Evolutionary conservation across 768 basidiomycete genomes (phyloP).

Genomic region (Zangia roseola): DNA sequence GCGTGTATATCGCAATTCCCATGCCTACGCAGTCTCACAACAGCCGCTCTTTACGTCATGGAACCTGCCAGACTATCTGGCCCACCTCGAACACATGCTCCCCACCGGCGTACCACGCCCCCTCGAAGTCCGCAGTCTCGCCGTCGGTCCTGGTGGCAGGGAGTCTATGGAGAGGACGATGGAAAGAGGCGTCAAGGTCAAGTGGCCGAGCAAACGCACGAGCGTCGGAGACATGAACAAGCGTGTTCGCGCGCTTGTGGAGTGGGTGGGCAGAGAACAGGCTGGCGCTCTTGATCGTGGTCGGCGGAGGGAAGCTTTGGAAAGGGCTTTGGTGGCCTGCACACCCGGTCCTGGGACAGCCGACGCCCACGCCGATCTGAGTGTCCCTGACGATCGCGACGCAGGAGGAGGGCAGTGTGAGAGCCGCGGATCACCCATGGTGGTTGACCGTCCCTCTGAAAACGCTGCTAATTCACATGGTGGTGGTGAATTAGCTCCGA

Average conservation of each 20-base stretch:
- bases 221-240: conserved; percentile 99
- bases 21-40: conserved; percentile 77
- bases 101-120: conserved; percentile 75
- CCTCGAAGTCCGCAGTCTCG: conserved; percentile 61
- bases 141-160: conserved; percentile 40
- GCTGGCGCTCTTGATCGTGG: conserved; percentile 70
- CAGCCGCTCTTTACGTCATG: conserved; percentile 82
- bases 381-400: conserved; percentile 17
- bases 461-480: conserved; percentile 14
- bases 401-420: conserved; percentile 10
- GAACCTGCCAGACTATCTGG: conserved; percentile 91
- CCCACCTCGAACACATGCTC: conserved; percentile 81
- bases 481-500: conserved; percentile 8
- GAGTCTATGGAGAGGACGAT: conserved; percentile 60
- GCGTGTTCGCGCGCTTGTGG: conserved; percentile 83
- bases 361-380: conserved; percentile 3
- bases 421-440: conserved; percentile 32
- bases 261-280: conserved; percentile 92
- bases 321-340: conserved; percentile 43
- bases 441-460: conserved; percentile 27
- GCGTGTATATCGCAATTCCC: conserved; percentile 73
- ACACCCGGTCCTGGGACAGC: conserved; percentile 10
- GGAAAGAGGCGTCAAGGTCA: conserved; percentile 82
- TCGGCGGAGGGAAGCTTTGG: conserved; percentile 66
- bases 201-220: conserved; percentile 92